These are phyloP conservation scores for Lojkania enalia DNA, from an alignment of 2,329 filamentous ascomycete genomes.

Conservation along the genomic window DNA sequence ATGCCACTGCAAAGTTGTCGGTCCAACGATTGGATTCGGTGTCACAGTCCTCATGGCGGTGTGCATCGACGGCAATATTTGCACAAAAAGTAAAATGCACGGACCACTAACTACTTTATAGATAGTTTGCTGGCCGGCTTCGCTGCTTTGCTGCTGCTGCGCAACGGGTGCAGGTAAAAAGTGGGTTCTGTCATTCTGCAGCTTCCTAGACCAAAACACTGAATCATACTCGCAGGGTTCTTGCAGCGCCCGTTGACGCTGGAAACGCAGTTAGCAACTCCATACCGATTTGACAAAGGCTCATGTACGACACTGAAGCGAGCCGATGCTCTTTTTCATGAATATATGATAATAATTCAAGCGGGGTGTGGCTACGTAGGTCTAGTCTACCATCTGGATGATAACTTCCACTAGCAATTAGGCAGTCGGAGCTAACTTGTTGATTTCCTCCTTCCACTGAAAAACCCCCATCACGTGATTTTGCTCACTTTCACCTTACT, in stretches of 20 bases:
- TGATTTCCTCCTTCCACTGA: too few species aligned
- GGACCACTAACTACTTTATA: slow-evolving; percentile 25
- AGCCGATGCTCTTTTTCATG: too few species aligned
- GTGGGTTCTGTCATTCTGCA: too few species aligned
- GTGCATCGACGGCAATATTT: slow-evolving; percentile 26
- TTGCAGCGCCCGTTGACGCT: slow-evolving; percentile 56
- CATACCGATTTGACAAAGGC: slow-evolving; percentile 54
- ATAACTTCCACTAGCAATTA: too few species aligned
- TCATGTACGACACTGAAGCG: too few species aligned
- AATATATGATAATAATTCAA: too few species aligned
- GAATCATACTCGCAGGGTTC: slow-evolving; percentile 46
- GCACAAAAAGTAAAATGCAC: slow-evolving; percentile 2
- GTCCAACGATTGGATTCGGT: slow-evolving; percentile 57
- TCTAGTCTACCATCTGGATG: too few species aligned
- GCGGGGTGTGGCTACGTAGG: too few species aligned
- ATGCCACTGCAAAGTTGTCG: slow-evolving; percentile 60
- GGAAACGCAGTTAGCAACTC: slow-evolving; percentile 55
- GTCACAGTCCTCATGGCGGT: slow-evolving; percentile 56
- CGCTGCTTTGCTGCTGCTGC: slow-evolving; percentile 61
- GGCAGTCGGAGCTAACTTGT: too few species aligned
- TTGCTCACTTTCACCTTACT: too few species aligned
- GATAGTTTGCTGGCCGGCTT: slow-evolving; percentile 60
- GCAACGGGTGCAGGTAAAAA: slow-evolving; percentile 57
- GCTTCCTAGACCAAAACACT: too few species aligned
- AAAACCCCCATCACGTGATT: too few species aligned